Evolutionary conservation across 1,284 basidiomycete genomes (phyloP).

Genomic region (Meira miltonrushii): DNA sequence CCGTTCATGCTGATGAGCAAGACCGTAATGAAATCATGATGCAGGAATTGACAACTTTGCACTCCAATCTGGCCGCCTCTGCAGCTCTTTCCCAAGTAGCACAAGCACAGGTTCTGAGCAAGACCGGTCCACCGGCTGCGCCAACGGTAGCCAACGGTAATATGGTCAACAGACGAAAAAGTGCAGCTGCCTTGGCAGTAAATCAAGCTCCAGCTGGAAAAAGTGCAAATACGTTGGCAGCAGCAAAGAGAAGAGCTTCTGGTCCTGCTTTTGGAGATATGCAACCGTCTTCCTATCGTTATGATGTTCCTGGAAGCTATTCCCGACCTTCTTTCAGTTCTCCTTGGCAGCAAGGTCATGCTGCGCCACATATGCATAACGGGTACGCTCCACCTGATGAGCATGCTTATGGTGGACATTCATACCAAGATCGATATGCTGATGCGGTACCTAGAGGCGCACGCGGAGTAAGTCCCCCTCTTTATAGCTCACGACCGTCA

Average conservation of each 20-base stretch:
- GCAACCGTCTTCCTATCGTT: neutral
- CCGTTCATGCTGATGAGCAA: constrained; percentile 80
- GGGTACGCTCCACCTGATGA: constrained; percentile 37
- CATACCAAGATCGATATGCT: too few relatives aligned
- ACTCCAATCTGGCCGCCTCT: constrained; percentile 65
- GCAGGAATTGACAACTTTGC: constrained; percentile 76
- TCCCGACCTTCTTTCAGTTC: neutral
- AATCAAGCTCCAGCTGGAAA: neutral
- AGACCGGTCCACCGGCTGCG: constrained; percentile 11
- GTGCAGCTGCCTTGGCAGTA: neutral
- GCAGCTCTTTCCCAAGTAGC: constrained; percentile 42
- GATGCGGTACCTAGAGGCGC: too few relatives aligned
- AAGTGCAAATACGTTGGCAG: neutral
- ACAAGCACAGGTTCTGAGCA: constrained; percentile 36
- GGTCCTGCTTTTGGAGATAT: neutral
- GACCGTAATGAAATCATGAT: constrained; percentile 87
- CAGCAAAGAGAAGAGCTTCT: neutral
- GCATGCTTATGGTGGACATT: constrained; percentile 20
- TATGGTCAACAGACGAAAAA: neutral
- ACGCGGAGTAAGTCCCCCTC: constrained; percentile 19
- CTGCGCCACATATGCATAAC: constrained; percentile 28
- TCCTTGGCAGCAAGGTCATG: neutral
- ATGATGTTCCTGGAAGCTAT: neutral
- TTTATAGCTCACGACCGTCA: constrained; percentile 24
- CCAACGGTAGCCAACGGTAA: neutral